phyloP scores from a whole-genome alignment of 257 asterid genomes.

The Solanum bulbocastanum region DNA sequence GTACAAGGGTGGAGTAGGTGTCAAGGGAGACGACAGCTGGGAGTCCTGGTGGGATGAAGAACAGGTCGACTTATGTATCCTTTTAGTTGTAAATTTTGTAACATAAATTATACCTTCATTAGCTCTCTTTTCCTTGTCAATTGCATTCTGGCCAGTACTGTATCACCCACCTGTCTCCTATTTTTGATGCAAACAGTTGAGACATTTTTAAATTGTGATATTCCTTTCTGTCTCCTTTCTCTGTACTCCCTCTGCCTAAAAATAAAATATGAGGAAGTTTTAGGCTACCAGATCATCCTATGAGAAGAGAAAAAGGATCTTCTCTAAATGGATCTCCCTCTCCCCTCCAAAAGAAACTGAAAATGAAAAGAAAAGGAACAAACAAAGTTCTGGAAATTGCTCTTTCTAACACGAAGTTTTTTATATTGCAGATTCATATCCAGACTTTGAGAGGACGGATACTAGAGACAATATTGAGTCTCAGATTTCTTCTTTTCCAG shows the following conservation, averaged over 20 bases:
- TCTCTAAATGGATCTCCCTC: background rate
- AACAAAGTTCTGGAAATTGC: background rate
- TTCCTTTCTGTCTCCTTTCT: background rate
- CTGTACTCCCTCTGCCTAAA: background rate
- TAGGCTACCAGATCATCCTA: background rate
- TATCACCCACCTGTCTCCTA: background rate
- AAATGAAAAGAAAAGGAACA: background rate
- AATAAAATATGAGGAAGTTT: background rate
- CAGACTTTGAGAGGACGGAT: constrained; percentile 91
- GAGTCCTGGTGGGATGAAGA: constrained; percentile 99
- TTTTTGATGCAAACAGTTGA: background rate
- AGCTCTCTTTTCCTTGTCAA: background rate
- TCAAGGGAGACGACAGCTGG: constrained; percentile 93
- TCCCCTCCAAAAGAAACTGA: background rate
- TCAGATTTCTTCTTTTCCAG: constrained; percentile 83
- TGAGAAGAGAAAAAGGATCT: background rate
- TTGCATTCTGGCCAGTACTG: background rate
- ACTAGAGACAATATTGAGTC: constrained; percentile 89
- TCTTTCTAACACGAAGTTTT: background rate
- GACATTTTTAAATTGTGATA: background rate
- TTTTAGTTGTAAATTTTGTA: background rate
- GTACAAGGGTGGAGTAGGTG: constrained; percentile 97
- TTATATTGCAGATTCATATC: constrained; percentile 63
- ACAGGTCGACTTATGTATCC: constrained; percentile 37
- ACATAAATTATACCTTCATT: background rate